A percentile compares a stretch with the other conserved stretches of the same genome.
phyloP scores from a whole-genome alignment of 257 asterid species.

The Paulownia fortunei region DNA sequence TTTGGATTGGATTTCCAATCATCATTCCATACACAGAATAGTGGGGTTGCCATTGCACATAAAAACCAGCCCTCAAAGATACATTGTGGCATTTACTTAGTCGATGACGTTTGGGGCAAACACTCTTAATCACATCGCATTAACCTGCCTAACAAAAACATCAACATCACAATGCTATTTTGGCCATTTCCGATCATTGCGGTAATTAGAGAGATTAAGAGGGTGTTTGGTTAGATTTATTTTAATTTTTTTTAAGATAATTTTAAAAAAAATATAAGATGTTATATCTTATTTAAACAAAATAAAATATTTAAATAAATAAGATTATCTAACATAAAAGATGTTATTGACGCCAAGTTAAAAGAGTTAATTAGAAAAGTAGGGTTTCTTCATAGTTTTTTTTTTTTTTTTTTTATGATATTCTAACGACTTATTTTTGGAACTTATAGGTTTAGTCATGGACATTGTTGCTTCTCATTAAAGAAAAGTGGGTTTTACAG shows the following conservation, averaged over 20 bases:
- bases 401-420: background rate
- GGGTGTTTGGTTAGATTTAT: background rate
- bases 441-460: background rate
- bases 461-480: too few species aligned
- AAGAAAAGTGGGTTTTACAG: too few species aligned
- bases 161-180: background rate
- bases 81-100: background rate
- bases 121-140: background rate
- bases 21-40: conserved; percentile 32
- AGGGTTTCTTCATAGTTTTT: too few species aligned
- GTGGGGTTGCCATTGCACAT: background rate
- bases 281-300: background rate
- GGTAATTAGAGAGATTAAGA: background rate
- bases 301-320: too few species aligned
- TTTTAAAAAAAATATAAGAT: too few species aligned
- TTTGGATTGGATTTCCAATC: conserved; percentile 39
- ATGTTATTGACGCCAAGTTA: too few species aligned
- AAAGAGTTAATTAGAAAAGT: too few species aligned
- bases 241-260: too few species aligned
- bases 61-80: background rate
- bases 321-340: too few species aligned
- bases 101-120: background rate
- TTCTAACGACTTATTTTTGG: background rate
- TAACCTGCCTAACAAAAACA: background rate
- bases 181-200: background rate